Evolutionary conservation across 352 stramenopile species (phyloP), one percentile per base, ranked within the genome.

Genomic region (Peronospora belbahrii): DNA sequence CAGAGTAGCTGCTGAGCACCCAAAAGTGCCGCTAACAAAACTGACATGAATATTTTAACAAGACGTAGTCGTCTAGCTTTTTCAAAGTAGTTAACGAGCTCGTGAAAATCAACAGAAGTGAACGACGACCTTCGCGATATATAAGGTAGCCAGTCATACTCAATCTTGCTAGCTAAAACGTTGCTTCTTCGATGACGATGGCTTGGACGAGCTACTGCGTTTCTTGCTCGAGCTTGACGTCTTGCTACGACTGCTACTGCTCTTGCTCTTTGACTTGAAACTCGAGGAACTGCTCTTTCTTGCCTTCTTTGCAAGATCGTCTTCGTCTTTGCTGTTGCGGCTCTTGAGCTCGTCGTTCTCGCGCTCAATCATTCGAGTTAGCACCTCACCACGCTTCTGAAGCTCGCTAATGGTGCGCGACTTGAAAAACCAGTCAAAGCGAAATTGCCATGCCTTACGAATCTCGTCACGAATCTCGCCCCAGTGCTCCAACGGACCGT

Each of bases 401-500:
- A 99, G 84, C 70, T 99, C 96, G n/a, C 74, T 75, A 19, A 96
- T 94, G 52, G 88, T 98, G 31, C 96, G 79, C 24, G 91, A 98
- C 71, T 99, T 99, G 74, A 99, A 98, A 58, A 98, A 99, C 96
- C 95, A 99, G 65, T 99, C 93, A 50, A 99, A 99, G 8, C 95
- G 88, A 66, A 99, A 99, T 61, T 98, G 95, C 94, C 94, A 98
- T 13, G 94, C 92, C 42, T 95, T 94, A 50, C 89, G 84, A 56
- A 99, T 98, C 67, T 98, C 94, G 53, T 98, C 88, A 22, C 96
- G 89, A 60, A 99, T 98, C 52, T 96, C 83, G 56, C 96, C 95
- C 73, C 95, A 98, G 60, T 97, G 90, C 57, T 89, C 81, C 27
- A 97, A 80, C 48, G 97, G 97, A 0, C 95, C 95, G 68, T 98